Base-by-base conservation (phyloP, 345 rosid species). In the Excoecaria cochinchinensis region DNA sequence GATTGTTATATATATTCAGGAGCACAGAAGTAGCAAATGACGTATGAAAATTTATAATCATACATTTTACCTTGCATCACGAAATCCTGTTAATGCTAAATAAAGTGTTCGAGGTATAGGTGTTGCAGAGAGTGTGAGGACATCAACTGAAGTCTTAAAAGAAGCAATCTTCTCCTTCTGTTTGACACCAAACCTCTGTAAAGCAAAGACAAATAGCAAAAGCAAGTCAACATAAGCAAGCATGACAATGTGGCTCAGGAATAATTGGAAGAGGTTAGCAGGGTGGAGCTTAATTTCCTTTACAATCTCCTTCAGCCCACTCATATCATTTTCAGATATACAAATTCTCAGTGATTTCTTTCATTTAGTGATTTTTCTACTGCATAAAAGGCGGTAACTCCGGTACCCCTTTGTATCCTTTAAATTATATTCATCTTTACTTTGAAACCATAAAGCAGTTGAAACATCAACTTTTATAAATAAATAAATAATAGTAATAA, bases 161-260 rank as follows among this genome's bases (percentile, higher is more conserved):
- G 97, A 90, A 78, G 99, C 97, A 82, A 95, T 95, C 82, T 85
- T 91, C 84, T 92, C 99, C 91, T 95, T 95, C 84, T 91, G 99
- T 83, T 95, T 95, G 80, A 95, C 99, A 78, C 99, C 97, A 81
- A 95, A 95, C 79, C 97, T 89, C 99, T 92, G 88, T 59, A 71
- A 75, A 69, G 57, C 71, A 85, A 77, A 77, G 74, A 79, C 53
- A 72, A 39, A 73, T 60, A 73, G 58, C 75, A 79, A 50, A 71
- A 50, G 68, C 70, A 53, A 74, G 77, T 66, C 44, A 74, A 42
- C 15, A 52, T 14, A 22, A 84, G 38, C 17, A 46, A 42, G 63
- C 72, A 67, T 69, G 51, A 70, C 36, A 36, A 65, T n/a, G 5
- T 16, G 71, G 39, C 8, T 59, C 46, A 25, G 4, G 24, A 51